Evolutionary conservation across 1,139 yeast genomes (phyloP), one percentile per base, ranked within the genome.

Genomic region (Geotrichum aggregatum): DNA sequence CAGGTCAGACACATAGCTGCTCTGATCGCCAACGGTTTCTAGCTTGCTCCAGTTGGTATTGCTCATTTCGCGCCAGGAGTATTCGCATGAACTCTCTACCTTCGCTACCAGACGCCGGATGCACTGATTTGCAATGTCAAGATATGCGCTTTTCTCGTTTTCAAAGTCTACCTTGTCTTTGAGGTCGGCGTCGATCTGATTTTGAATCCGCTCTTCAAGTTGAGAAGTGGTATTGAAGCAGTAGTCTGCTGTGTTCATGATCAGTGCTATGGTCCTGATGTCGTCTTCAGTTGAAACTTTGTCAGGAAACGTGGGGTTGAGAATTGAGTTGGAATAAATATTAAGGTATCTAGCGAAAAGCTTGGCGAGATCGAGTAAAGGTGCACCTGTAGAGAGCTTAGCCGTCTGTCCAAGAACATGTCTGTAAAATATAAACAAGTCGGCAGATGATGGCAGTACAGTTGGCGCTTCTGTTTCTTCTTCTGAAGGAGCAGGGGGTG

Each of bases 181-280:
- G 56, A 74, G 60, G 55, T 71, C 63, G 22, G 69, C 68, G 44
- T 76, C 73, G 35, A 82, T 73, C 36, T 82, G 69, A 19, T 76
- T 77, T 11, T 70, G 65, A 49, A 92, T 70, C 59, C 79, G 81
- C 40, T 83, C 86, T 61, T 82, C 88, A 50, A 92, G 71, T 64
- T 92, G 97, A 18, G 76, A 77, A 2, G 84, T 80, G 5, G 96
- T 92, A 16, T 80, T 76, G 28, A 87, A 78, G 56, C 95, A 83
- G 67, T 91, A 92, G 64, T 92, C 96, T 1, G 96, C 89, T 0
- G 98, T 92, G 61, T 89, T 87, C 31, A 92, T 70, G 10, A 89
- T 77, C 67, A 87, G 72, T 26, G 95, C 83, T 1, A 87, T 76
- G 54, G 85, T 79, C 50, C 77, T 77, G 24, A 87, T 71, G 1